Evolutionary conservation across 108 stramenopile genomes (phyloP).

Genomic region (Mayamaea pseudoterrestris): DNA sequence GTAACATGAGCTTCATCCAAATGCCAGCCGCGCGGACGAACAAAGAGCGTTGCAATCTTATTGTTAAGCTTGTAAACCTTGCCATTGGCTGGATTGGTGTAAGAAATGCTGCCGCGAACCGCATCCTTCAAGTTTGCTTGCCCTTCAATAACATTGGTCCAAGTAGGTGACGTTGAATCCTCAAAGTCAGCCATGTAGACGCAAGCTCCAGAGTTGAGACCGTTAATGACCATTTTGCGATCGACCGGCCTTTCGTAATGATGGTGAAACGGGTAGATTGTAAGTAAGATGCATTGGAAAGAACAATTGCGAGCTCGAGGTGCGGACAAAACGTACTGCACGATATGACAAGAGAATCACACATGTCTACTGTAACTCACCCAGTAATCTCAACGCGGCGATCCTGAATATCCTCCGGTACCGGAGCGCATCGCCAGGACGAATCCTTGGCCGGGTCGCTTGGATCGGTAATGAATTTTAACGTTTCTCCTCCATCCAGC

Average conservation of each 20-base stretch:
- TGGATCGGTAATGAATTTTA: slow-evolving; percentile 52
- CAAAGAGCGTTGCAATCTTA: slow-evolving; percentile 64
- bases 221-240: slow-evolving; percentile 94
- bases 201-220: slow-evolving; percentile 82
- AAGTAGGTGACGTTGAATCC: slow-evolving; percentile 80
- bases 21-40: slow-evolving; percentile 90
- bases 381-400: slow-evolving; percentile 91
- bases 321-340: too few species aligned
- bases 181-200: slow-evolving; percentile 93
- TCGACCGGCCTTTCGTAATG: too few species aligned
- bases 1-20: slow-evolving; percentile 85
- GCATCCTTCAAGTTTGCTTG: slow-evolving; percentile 89
- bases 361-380: too few species aligned
- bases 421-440: slow-evolving; percentile 70
- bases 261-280: too few species aligned
- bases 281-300: too few species aligned
- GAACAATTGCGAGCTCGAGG: too few species aligned
- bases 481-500: slow-evolving; percentile 68
- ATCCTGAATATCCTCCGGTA: slow-evolving; percentile 73
- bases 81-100: slow-evolving; percentile 64
- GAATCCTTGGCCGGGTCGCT: slow-evolving; percentile 46
- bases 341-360: too few species aligned
- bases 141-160: slow-evolving; percentile 78
- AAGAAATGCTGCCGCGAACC: slow-evolving; percentile 73
- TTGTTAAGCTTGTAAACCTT: slow-evolving; percentile 69